Conservation (phyloP, 2,329 filamentous ascomycete species). For the Cryphonectria naterciae region DNA sequence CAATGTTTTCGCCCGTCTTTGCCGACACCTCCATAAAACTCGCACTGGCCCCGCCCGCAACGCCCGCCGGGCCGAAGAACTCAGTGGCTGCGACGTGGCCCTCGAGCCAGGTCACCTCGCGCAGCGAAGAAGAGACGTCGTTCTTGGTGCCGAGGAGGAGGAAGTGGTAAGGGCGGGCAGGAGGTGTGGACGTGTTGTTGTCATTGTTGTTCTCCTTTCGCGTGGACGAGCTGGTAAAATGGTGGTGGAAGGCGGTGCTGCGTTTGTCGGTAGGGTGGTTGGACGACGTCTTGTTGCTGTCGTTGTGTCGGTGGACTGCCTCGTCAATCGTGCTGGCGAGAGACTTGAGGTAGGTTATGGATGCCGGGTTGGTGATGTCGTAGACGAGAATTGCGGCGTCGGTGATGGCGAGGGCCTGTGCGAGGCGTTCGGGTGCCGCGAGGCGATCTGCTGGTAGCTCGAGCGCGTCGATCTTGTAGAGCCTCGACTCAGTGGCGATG, state of each 20-base stretch:
- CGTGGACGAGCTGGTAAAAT: conserved; percentile 14
- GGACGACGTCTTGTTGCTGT: background rate
- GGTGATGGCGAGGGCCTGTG: conserved; percentile 45
- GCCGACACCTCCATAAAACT: conserved; percentile 42
- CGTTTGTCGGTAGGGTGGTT: conserved; percentile 10
- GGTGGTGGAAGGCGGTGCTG: conserved; percentile 1
- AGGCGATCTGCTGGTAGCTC: conserved; percentile 43
- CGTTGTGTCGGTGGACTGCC: conserved; percentile 5
- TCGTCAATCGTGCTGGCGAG: conserved; percentile 16
- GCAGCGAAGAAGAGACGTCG: conserved; percentile 37
- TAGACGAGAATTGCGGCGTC: conserved; percentile 46
- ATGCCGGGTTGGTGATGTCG: conserved; percentile 36
- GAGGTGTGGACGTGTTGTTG: background rate
- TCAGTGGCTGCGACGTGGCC: conserved; percentile 33
- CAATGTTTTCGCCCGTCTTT: conserved; percentile 42
- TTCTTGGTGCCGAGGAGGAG: conserved; percentile 43
- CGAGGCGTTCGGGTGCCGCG: conserved; percentile 39
- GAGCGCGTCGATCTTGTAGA: conserved; percentile 43
- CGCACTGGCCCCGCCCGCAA: conserved; percentile 31
- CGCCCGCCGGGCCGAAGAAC: conserved; percentile 31
- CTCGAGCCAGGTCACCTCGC: conserved; percentile 39
- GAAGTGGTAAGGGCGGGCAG: conserved; percentile 38
- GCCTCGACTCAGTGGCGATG: conserved; percentile 38
- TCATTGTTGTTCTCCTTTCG: background rate
- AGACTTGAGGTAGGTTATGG: conserved; percentile 32